phyloP scores from a whole-genome alignment of 2,329 filamentous ascomycete species.

The Xylariomycetidae sp. region DNA sequence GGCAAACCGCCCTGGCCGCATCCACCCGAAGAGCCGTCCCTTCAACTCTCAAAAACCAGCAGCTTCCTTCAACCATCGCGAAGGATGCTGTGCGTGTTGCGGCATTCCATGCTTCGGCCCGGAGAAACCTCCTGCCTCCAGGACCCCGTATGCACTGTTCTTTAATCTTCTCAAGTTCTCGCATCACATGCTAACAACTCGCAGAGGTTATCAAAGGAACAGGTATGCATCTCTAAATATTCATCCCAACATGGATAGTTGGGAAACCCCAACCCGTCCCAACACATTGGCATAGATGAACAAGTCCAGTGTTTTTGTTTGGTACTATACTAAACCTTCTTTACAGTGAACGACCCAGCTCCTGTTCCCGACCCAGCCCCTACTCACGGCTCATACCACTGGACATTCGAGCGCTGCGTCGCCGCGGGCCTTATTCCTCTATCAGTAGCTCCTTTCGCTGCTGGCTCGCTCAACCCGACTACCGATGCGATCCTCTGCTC shows the following conservation, averaged over 20 bases:
- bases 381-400: constrained; percentile 93
- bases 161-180: constrained; percentile 1
- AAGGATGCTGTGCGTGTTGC: constrained; percentile 53
- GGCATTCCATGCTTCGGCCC: constrained; percentile 81
- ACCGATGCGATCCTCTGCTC: constrained; percentile 83
- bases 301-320: too few species aligned
- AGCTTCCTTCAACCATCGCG: constrained; percentile 23
- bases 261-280: background rate
- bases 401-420: constrained; percentile 89
- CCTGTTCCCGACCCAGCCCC: constrained; percentile 68
- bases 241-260: background rate
- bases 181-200: constrained; percentile 39
- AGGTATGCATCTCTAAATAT: constrained; percentile 44
- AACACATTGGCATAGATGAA: constrained; percentile 3
- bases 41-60: constrained; percentile 27
- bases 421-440: constrained; percentile 80
- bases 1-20: constrained; percentile 44
- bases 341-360: constrained; percentile 83
- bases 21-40: constrained; percentile 33
- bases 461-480: constrained; percentile 83
- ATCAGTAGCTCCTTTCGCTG: constrained; percentile 85
- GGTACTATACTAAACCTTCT: constrained; percentile 17
- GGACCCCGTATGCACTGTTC: constrained; percentile 66
- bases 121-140: constrained; percentile 73
- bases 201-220: constrained; percentile 71